phyloP scores from a whole-genome alignment of 805 yeast species.

The Kodamaea neixiangensis region DNA sequence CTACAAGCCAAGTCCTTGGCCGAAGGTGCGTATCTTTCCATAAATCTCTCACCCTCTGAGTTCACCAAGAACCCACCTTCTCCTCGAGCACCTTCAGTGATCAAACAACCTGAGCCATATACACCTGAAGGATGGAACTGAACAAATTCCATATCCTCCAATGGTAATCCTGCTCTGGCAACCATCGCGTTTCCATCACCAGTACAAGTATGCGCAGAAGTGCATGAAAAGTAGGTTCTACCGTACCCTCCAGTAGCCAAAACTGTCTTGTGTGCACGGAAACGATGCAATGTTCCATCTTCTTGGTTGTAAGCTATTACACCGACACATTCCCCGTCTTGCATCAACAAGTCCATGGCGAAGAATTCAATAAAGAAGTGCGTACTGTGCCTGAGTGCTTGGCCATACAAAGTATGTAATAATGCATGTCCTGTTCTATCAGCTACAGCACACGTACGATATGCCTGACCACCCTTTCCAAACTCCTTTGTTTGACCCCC shows the following conservation, averaged over 20 bases:
- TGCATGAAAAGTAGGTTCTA: conserved; percentile 97
- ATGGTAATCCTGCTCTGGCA: conserved; percentile 95
- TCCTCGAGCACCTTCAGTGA: conserved; percentile 99
- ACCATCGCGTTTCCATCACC: conserved; percentile 99
- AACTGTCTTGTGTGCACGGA: conserved; percentile 94
- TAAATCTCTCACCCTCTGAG: conserved; percentile 97
- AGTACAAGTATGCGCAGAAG: conserved; percentile 99
- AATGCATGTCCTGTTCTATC: conserved; percentile 99
- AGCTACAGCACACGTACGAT: conserved; percentile 99
- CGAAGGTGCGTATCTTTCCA: conserved; percentile 99
- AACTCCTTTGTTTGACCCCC: conserved; percentile 96
- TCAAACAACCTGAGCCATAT: conserved; percentile 97
- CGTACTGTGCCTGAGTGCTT: conserved; percentile 93
- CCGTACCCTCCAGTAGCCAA: conserved; percentile 99
- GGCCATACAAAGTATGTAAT: conserved; percentile 94
- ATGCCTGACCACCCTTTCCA: conserved; percentile 99
- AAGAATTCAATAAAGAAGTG: conserved; percentile 98
- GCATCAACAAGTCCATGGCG: conserved; percentile 92
- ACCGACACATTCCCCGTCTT: conserved; percentile 95
- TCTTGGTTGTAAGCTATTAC: conserved; percentile 97
- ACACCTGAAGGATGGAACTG: conserved; percentile 99
- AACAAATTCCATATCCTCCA: conserved; percentile 95
- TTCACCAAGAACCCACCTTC: conserved; percentile 98
- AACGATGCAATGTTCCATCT: conserved; percentile 97
- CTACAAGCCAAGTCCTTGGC: conserved; percentile 98